Percentiles rank a stretch among this genome's conserved stretches.
Conservation (phyloP, 2,329 filamentous ascomycete genomes). For the Blastomyces emzantsi region DNA sequence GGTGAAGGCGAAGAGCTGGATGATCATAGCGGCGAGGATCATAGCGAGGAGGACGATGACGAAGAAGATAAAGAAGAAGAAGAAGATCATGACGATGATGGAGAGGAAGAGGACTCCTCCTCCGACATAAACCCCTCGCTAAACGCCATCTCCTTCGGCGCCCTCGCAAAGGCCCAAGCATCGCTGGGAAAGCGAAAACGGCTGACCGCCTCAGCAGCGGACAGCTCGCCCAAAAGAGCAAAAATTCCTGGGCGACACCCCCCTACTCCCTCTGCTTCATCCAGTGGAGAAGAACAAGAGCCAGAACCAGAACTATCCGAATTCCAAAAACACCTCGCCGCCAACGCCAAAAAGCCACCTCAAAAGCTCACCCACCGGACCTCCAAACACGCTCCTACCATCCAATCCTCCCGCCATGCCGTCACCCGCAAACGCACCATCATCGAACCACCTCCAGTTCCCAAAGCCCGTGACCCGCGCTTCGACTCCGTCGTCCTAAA, state of each 20-base stretch:
- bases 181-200: slow-evolving; percentile 29
- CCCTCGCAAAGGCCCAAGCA: slow-evolving; percentile 75
- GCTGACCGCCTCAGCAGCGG: slow-evolving; percentile 13
- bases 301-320: slow-evolving; percentile 14
- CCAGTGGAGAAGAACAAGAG: background rate
- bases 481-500: slow-evolving; percentile 59
- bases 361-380: slow-evolving; percentile 26
- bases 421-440: slow-evolving; percentile 75
- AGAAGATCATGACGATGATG: slow-evolving; percentile 24
- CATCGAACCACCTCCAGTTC: slow-evolving; percentile 45
- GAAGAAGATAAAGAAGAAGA: background rate
- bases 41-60: slow-evolving; percentile 22
- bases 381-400: slow-evolving; percentile 82
- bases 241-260: slow-evolving; percentile 33
- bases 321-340: slow-evolving; percentile 69
- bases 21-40: slow-evolving; percentile 30
- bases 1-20: slow-evolving; percentile 26
- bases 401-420: slow-evolving; percentile 71
- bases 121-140: slow-evolving; percentile 36
- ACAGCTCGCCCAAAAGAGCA: slow-evolving; percentile 27
- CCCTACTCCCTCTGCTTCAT: slow-evolving; percentile 15
- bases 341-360: slow-evolving; percentile 7
- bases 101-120: background rate
- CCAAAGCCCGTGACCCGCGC: slow-evolving; percentile 72
- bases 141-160: slow-evolving; percentile 70